Percentiles rank a stretch among this genome's conserved stretches.
Conservation (phyloP, 306 rosid genomes). For the Dalbergia oliveri region DNA sequence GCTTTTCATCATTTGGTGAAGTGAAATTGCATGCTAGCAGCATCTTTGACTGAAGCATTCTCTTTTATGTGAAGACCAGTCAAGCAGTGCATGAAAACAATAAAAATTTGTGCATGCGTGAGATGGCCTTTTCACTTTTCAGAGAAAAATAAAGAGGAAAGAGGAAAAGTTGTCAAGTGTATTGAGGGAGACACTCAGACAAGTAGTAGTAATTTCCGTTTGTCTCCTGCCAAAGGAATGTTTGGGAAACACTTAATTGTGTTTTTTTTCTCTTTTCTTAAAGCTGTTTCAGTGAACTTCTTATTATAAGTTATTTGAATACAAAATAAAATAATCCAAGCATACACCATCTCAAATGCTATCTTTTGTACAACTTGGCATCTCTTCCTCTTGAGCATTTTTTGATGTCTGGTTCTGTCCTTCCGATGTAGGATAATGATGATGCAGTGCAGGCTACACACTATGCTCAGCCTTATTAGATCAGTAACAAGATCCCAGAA, state of each 20-base stretch:
- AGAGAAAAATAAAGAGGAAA: conserved; percentile 17
- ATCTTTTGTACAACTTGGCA: conserved; percentile 28
- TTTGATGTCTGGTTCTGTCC: background rate
- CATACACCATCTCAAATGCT: background rate
- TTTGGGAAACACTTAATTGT: background rate
- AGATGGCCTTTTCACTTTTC: conserved; percentile 51
- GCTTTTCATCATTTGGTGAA: conserved; percentile 34
- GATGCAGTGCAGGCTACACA: background rate
- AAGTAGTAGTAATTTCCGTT: conserved; percentile 9
- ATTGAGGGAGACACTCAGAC: conserved; percentile 2
- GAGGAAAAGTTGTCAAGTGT: background rate
- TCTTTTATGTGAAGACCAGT: conserved; percentile 37
- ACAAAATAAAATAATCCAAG: too few species aligned
- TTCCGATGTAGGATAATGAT: conserved; percentile 16
- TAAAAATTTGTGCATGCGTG: conserved; percentile 44
- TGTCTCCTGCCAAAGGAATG: conserved; percentile 40
- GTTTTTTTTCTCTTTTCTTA: too few species aligned
- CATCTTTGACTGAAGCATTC: conserved; percentile 51
- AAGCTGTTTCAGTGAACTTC: background rate
- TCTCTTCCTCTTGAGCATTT: background rate
- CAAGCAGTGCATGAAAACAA: conserved; percentile 43
- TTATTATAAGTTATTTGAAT: too few species aligned
- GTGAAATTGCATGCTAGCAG: conserved; percentile 23
- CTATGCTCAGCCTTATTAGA: background rate
- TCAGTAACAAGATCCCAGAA: too few species aligned